phyloP scores from a whole-genome alignment of 2,329 filamentous ascomycete species.

The Madurella fahalii region DNA sequence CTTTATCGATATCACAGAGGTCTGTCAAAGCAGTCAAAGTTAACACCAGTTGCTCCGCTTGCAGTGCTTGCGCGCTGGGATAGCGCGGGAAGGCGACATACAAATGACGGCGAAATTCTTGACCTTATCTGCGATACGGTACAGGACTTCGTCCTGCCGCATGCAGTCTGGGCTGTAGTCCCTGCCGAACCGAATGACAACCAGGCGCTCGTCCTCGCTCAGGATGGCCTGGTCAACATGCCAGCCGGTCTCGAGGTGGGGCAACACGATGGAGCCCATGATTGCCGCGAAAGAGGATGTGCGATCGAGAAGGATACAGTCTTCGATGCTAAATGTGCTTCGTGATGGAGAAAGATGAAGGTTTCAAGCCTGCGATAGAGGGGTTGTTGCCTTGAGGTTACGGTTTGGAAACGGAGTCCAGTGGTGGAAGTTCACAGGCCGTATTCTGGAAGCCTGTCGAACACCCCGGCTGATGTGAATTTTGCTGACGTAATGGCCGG shows the following conservation, averaged over 20 bases:
- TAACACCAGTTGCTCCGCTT: slow-evolving; percentile 69
- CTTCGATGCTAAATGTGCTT: background rate
- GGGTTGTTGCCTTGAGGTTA: background rate
- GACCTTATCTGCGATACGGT: slow-evolving; percentile 86
- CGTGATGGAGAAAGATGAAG: background rate
- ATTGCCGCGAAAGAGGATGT: background rate
- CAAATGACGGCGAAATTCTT: slow-evolving; percentile 84
- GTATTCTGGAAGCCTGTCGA: slow-evolving; percentile 6
- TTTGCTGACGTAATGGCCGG: background rate
- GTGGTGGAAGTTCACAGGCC: background rate
- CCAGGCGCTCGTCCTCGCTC: slow-evolving; percentile 80
- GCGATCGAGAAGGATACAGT: background rate
- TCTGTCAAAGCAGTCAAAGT: slow-evolving; percentile 34
- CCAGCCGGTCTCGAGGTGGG: slow-evolving; percentile 89
- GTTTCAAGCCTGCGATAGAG: background rate
- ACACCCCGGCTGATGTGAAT: background rate
- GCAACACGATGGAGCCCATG: slow-evolving; percentile 83
- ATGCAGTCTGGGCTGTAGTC: slow-evolving; percentile 76
- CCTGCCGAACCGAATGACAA: slow-evolving; percentile 89
- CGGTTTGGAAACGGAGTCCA: background rate
- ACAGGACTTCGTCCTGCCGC: slow-evolving; percentile 85
- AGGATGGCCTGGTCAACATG: slow-evolving; percentile 97
- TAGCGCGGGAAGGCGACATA: slow-evolving; percentile 64
- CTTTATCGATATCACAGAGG: slow-evolving; percentile 53
- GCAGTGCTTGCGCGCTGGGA: slow-evolving; percentile 66